Percentiles rank a stretch among this genome's conserved stretches.
These are phyloP conservation scores for Phaseolus lunatus DNA, from an alignment of 306 rosid species.

Conservation along the genomic window DNA sequence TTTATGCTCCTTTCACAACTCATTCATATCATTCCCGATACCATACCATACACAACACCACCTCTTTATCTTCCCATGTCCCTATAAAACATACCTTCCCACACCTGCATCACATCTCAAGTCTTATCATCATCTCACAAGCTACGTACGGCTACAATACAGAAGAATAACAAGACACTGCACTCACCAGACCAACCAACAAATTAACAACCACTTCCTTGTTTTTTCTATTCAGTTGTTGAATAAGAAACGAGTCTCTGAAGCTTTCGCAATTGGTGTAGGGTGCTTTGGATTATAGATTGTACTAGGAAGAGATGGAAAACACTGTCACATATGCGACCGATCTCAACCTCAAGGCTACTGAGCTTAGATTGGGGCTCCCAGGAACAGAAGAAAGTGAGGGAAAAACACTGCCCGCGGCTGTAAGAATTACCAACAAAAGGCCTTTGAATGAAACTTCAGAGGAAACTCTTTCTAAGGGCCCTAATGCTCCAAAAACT, in stretches of 20 bases:
- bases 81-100: conserved; percentile 53
- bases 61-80: neutral
- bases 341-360: conserved; percentile 79
- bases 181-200: neutral
- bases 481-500: conserved; percentile 28
- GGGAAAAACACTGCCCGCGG: conserved; percentile 23
- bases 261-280: neutral
- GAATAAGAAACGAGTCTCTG: neutral
- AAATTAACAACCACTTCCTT: neutral
- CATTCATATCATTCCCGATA: neutral
- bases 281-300: neutral
- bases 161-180: conserved; percentile 22
- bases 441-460: conserved; percentile 57
- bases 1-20: neutral
- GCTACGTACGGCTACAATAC: neutral
- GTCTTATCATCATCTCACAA: conserved; percentile 36
- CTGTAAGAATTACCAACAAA: conserved; percentile 51
- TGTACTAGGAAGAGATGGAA: conserved; percentile 54
- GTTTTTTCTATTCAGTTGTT: neutral
- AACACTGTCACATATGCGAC: conserved; percentile 54
- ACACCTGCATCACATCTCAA: conserved; percentile 36
- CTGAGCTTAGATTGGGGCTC: conserved; percentile 81
- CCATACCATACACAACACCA: neutral
- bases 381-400: conserved; percentile 69
- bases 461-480: conserved; percentile 50